These are phyloP conservation scores for Backusella macrospora DNA, from an alignment of 192 early-diverging fungal genomes.

Conservation along the genomic window DNA sequence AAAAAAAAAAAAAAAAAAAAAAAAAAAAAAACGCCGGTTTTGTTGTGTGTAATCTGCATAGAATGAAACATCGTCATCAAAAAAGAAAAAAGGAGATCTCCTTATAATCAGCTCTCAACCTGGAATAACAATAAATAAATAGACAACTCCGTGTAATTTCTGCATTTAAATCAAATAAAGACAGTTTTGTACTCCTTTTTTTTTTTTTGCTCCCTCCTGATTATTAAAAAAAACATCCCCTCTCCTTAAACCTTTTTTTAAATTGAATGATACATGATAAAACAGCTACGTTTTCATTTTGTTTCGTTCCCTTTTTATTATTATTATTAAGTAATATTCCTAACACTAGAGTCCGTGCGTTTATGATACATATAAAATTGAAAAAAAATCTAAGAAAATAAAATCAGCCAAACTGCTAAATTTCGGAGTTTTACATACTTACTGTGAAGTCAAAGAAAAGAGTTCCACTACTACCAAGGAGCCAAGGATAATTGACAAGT, in stretches of 20 bases:
- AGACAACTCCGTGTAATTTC: constrained; percentile 10
- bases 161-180: constrained; percentile 1
- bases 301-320: background rate
- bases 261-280: background rate
- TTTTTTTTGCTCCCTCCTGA: background rate
- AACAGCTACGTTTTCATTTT: background rate
- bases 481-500: constrained; percentile 76
- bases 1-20: background rate
- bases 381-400: constrained; percentile 34
- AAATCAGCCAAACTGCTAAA: background rate
- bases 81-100: constrained; percentile 3
- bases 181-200: constrained; percentile 2
- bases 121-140: constrained; percentile 16
- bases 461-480: constrained; percentile 73
- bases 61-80: constrained; percentile 16
- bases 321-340: constrained; percentile 14
- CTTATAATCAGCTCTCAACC: background rate
- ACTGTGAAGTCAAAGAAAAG: constrained; percentile 76
- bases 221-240: background rate
- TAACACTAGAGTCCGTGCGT: constrained; percentile 3
- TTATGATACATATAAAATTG: constrained; percentile 39
- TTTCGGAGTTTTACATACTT: constrained; percentile 23
- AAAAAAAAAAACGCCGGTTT: background rate
- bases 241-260: background rate
- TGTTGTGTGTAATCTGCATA: constrained; percentile 2